phyloP scores from a whole-genome alignment of 768 basidiomycete genomes.

The Pleurotus salmoneostramineus region DNA sequence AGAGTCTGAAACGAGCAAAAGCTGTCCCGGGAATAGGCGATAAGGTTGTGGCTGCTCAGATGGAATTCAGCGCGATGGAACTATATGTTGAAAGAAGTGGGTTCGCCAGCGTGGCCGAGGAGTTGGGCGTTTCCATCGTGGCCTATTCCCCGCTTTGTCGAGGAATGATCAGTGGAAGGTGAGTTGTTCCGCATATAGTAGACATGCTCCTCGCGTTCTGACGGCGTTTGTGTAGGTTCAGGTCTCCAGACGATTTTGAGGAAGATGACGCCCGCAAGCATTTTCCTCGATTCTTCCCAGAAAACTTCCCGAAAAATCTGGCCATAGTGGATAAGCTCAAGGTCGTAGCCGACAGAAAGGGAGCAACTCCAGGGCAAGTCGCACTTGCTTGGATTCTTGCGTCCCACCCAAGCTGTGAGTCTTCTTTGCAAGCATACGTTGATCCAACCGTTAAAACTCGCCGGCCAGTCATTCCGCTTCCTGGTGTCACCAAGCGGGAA shows the following conservation, averaged over 20 bases:
- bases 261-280: slow-evolving; percentile 25
- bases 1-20: slow-evolving; percentile 22
- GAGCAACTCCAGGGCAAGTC: slow-evolving; percentile 27
- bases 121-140: slow-evolving; percentile 28
- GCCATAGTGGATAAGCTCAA: slow-evolving; percentile 29
- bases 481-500: slow-evolving; percentile 14
- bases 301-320: slow-evolving; percentile 43
- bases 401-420: slow-evolving; percentile 15
- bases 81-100: background rate
- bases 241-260: slow-evolving; percentile 31
- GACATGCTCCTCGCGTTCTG: background rate
- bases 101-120: slow-evolving; percentile 18
- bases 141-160: slow-evolving; percentile 36
- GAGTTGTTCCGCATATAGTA: slow-evolving; percentile 17
- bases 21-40: slow-evolving; percentile 21
- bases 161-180: slow-evolving; percentile 33
- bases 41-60: slow-evolving; percentile 25
- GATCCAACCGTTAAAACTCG: background rate
- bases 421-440: background rate
- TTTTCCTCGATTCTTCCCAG: slow-evolving; percentile 27
- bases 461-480: slow-evolving; percentile 21
- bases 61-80: background rate
- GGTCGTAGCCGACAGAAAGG: slow-evolving; percentile 22
- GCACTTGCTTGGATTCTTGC: slow-evolving; percentile 20
- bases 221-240: slow-evolving; percentile 18